These are phyloP conservation scores for Penicillium waksmanii DNA, from an alignment of 495 filamentous ascomycete genomes.

Conservation along the genomic window DNA sequence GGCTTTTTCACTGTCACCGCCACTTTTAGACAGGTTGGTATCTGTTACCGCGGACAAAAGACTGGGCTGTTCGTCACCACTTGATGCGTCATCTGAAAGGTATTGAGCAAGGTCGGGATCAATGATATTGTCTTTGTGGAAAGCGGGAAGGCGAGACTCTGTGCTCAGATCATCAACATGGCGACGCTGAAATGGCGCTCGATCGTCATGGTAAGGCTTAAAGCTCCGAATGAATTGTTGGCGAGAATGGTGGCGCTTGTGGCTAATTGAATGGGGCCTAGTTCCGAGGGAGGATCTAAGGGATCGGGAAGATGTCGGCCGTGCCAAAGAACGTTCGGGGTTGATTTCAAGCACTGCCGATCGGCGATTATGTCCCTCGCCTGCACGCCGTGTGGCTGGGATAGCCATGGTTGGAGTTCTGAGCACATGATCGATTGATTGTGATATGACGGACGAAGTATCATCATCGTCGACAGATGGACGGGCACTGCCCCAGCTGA, in stretches of 20 bases:
- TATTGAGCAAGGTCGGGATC: constrained; percentile 95
- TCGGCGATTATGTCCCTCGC: constrained; percentile 76
- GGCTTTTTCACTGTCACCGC: constrained; percentile 57
- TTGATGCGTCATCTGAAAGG: constrained; percentile 92
- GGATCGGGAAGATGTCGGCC: constrained; percentile 92
- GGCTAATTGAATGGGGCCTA: constrained; percentile 69
- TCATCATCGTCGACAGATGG: constrained; percentile 46
- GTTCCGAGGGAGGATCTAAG: constrained; percentile 71
- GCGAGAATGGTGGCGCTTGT: constrained; percentile 84
- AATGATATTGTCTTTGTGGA: constrained; percentile 97
- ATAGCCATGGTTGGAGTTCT: constrained; percentile 77
- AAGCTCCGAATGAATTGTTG: constrained; percentile 71
- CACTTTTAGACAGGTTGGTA: constrained; percentile 49
- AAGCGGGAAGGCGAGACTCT: constrained; percentile 77
- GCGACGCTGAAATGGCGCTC: constrained; percentile 87
- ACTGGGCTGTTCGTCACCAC: constrained; percentile 87
- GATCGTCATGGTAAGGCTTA: constrained; percentile 67
- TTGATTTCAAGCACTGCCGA: constrained; percentile 93
- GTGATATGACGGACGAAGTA: constrained; percentile 48
- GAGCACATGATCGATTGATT: constrained; percentile 50
- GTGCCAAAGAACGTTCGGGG: constrained; percentile 67
- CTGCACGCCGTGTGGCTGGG: constrained; percentile 80
- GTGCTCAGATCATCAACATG: constrained; percentile 63
- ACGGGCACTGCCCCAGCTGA: constrained; percentile 32
- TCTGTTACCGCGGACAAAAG: constrained; percentile 75